Evolutionary conservation across 805 yeast species (phyloP), one percentile per base, ranked within the genome.

Genomic region (Sugiyamaella mastotermitis): DNA sequence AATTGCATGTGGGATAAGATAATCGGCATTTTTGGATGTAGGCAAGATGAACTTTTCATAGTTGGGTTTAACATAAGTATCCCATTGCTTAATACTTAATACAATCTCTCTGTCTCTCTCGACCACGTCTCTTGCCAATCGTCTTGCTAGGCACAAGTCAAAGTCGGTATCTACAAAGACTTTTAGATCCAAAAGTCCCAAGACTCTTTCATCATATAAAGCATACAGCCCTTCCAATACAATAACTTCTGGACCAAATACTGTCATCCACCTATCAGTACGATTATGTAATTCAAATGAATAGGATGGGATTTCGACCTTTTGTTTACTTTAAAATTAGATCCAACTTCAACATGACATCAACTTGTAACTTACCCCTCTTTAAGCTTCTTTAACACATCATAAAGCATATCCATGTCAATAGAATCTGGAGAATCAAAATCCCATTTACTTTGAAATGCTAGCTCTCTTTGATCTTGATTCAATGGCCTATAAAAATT

Each of bases 201-300:
- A 61, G 13, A 92, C 60, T 29, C 87, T 70, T 33, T 70, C 68
- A 55, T 82, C 86, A 45, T 80, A 77, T 31, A 92, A 60, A 0
- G 95, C 86, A 56, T 83, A 85, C 3, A 92, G 78, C 1, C 98
- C 98, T 59, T 92, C 98, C 26, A 92, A 65, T 4, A 92, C 81
- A 37, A 92, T 83, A 15, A 92, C 94, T 56, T 87, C 87, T 11
- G 97, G 96, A 1, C 97, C 97, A 53, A 87, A 88, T 14, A 92
- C 76, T 3, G 88, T 78, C 34, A 80, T 66, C n/a, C 69, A 68
- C 53, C 80, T 77, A 28, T 69, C 74, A 1, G 90, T 77, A 6
- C 77, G 73, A 49, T 53, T 52, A 56, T 83, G 94, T 31, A 67
- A 55, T 45, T 66, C 60, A 64, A 85, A 80, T 41, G 97, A 70